Evolutionary conservation across 768 basidiomycete genomes (phyloP).

Genomic region (Clathrus columnatus): DNA sequence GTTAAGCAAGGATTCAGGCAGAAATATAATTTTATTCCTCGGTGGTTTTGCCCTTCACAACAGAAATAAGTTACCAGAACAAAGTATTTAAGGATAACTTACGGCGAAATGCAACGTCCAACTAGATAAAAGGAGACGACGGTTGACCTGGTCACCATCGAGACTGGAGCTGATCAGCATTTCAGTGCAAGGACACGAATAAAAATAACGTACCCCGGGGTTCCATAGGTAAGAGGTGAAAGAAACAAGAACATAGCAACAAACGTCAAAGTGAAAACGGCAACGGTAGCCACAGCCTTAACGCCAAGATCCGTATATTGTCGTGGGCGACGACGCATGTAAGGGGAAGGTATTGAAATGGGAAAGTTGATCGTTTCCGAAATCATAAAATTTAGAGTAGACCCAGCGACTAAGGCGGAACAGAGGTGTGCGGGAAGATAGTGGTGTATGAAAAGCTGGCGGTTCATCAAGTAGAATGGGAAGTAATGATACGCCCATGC

Average conservation of each 20-base stretch:
- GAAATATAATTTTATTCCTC: background rate
- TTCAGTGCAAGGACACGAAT: slow-evolving; percentile 9
- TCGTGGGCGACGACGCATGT: slow-evolving; percentile 43
- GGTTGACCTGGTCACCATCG: slow-evolving; percentile 77
- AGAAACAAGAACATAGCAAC: slow-evolving; percentile 65
- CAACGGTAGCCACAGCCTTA: slow-evolving; percentile 61
- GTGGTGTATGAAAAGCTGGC: slow-evolving; percentile 95
- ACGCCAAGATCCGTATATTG: slow-evolving; percentile 67
- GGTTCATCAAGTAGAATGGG: slow-evolving; percentile 96
- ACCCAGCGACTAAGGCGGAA: slow-evolving; percentile 85
- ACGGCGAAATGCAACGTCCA: slow-evolving; percentile 95
- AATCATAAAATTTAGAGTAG: slow-evolving; percentile 82
- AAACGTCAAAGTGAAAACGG: slow-evolving; percentile 48
- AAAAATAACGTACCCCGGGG: slow-evolving; percentile 68
- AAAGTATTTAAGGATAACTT: slow-evolving; percentile 18
- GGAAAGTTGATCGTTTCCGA: slow-evolving; percentile 91
- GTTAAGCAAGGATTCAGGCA: background rate
- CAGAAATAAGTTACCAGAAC: background rate
- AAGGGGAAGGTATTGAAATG: slow-evolving; percentile 65
- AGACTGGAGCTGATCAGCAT: slow-evolving; percentile 41
- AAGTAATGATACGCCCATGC: slow-evolving; percentile 94
- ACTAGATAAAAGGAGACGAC: slow-evolving; percentile 69
- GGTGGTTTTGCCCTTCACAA: background rate
- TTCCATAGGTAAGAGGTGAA: slow-evolving; percentile 89
- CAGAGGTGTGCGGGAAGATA: slow-evolving; percentile 95